These are phyloP conservation scores for Lasiodiplodia citricola DNA, from an alignment of 2,329 filamentous ascomycete genomes.

Conservation along the genomic window DNA sequence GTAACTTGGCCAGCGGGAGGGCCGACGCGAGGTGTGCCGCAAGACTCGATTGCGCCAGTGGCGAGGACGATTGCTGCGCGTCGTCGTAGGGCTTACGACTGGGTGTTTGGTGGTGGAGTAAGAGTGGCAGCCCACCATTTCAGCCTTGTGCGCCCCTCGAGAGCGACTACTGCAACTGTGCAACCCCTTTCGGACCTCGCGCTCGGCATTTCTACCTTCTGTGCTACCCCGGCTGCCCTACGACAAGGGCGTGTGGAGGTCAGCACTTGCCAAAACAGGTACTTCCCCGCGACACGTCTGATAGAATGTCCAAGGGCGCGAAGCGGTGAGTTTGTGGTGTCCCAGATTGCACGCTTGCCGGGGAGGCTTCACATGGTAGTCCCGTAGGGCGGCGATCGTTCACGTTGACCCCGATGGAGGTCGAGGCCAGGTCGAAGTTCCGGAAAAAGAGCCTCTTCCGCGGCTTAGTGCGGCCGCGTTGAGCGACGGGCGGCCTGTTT, in stretches of 20 bases:
- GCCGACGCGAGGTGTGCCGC: background rate
- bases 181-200: conserved; percentile 13
- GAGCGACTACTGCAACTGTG: background rate
- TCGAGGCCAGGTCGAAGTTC: background rate
- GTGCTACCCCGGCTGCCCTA: conserved; percentile 7
- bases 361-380: background rate
- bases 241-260: conserved; percentile 10
- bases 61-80: background rate
- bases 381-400: background rate
- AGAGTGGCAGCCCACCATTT: background rate
- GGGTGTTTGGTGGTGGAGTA: background rate
- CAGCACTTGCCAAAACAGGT: conserved; percentile 15
- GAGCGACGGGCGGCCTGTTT: conserved; percentile 12
- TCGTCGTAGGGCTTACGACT: conserved; percentile 18
- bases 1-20: background rate
- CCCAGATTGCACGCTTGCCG: background rate
- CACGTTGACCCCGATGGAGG: background rate
- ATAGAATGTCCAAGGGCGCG: background rate
- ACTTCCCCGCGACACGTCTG: conserved; percentile 16
- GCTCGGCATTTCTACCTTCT: conserved; percentile 6
- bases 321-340: conserved; percentile 10
- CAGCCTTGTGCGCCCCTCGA: conserved; percentile 18
- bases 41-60: background rate
- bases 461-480: conserved; percentile 10
- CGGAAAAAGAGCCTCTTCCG: conserved; percentile 15